phyloP scores from a whole-genome alignment of 2,329 filamentous ascomycete species.

The Emergomyces africanus region DNA sequence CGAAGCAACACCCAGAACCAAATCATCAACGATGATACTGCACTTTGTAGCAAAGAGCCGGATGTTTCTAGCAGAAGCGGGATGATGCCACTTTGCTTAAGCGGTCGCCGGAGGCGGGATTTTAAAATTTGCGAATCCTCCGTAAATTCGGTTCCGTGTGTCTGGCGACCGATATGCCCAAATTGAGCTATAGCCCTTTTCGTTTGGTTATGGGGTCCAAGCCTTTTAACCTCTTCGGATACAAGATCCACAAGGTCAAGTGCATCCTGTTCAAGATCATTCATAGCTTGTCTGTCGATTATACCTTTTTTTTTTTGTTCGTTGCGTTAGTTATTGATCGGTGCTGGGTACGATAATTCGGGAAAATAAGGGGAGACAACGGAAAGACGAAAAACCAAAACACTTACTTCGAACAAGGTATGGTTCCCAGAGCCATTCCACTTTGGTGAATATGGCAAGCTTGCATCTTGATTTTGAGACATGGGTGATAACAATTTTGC shows the following conservation, averaged over 20 bases:
- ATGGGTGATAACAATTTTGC: slow-evolving; percentile 88
- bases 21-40: slow-evolving; percentile 63
- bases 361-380: neutral
- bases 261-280: slow-evolving; percentile 46
- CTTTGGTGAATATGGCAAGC: slow-evolving; percentile 71
- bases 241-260: slow-evolving; percentile 39
- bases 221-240: slow-evolving; percentile 35
- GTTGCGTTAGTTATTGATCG: neutral
- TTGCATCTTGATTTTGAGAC: slow-evolving; percentile 86
- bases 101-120: slow-evolving; percentile 39
- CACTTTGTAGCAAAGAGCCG: slow-evolving; percentile 61
- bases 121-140: slow-evolving; percentile 21
- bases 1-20: slow-evolving; percentile 56
- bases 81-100: slow-evolving; percentile 48
- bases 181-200: slow-evolving; percentile 38
- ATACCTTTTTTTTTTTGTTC: slow-evolving; percentile 26
- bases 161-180: slow-evolving; percentile 35
- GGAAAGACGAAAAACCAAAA: neutral
- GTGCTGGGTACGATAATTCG: neutral
- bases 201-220: slow-evolving; percentile 34
- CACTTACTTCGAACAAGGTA: slow-evolving; percentile 34
- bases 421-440: slow-evolving; percentile 70
- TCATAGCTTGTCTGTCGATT: slow-evolving; percentile 54
- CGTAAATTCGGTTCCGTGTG: slow-evolving; percentile 27
- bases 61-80: slow-evolving; percentile 60